Evolutionary conservation across 352 stramenopile genomes (phyloP), one percentile per base, ranked within the genome.

Genomic region (Pythium dissotocum): DNA sequence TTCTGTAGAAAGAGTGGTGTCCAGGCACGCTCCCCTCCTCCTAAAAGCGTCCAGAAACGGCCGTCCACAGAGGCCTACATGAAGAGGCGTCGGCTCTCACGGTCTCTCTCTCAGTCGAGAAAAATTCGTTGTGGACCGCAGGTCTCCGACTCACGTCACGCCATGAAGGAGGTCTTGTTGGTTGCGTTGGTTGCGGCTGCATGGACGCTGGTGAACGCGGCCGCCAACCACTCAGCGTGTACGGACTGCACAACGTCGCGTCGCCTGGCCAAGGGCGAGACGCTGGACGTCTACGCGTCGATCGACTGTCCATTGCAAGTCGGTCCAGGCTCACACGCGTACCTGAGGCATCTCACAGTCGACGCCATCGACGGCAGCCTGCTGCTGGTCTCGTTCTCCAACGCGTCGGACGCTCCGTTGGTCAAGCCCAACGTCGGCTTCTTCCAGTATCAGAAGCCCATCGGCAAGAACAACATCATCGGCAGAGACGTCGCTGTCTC

Each of bases 381-480:
- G 51, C 51, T 57, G 21, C 51, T 21, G 0, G 13, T 57, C 51
- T 30, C 51, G 21, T 57, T 57, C 51, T 18, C 26, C 2, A 57
- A 57, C 4, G 51, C 51, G 21, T 57, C 51, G 13, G 51, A 57
- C 28, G 51, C 51, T 2, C 51, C 51, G 9, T 1, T 57, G 0
- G 18, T 57, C 6, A 57, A 57, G 26, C 51, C 18, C 28, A 36
- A 57, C 28, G 30, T 33, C n/a, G 13, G 1, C 0, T 16, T 36
- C 26, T 57, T 57, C 7, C 2, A 21, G 21, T 57, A 57, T 24
- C 28, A 0, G 0, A 30, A 32, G 30, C 18, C 51, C 21, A 57
- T 57, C 51, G 51, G 51, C 21, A 57, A 57, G 51, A 57, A 57
- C 51, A 24, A 8, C 18, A 32, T 16, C 21, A 38, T 57, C 51